These are phyloP conservation scores for Chlorella sp. DNA, from an alignment of 139 green algal genomes.

Conservation along the genomic window DNA sequence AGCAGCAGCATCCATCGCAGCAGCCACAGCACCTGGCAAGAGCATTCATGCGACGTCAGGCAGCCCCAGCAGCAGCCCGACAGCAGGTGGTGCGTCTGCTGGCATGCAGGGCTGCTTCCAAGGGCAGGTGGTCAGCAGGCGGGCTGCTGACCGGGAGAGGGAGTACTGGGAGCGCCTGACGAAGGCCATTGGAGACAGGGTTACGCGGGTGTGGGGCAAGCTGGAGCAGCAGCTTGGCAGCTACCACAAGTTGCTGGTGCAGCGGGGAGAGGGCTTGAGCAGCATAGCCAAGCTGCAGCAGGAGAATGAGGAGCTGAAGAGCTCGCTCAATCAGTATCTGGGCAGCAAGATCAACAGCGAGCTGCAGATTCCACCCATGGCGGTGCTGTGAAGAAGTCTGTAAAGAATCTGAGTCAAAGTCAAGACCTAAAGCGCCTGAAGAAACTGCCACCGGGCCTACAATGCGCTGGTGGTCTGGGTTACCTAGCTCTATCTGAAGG, in stretches of 20 bases:
- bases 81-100: too few relatives aligned
- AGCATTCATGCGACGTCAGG: too few relatives aligned
- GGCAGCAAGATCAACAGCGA: slow-evolving; percentile 59
- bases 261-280: slow-evolving; percentile 26
- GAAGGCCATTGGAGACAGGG: slow-evolving; percentile 39
- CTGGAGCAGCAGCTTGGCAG: slow-evolving; percentile 61
- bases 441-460: too few relatives aligned
- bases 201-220: slow-evolving; percentile 52
- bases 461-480: too few relatives aligned
- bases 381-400: slow-evolving; percentile 42
- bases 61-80: too few relatives aligned
- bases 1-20: too few relatives aligned
- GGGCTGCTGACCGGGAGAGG: slow-evolving; percentile 29
- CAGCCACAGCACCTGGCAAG: too few relatives aligned
- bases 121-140: too few relatives aligned
- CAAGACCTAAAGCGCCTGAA: too few relatives aligned
- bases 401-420: too few relatives aligned
- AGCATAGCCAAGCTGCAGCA: slow-evolving; percentile 53
- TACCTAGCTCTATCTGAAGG: too few relatives aligned
- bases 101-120: too few relatives aligned
- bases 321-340: slow-evolving; percentile 73
- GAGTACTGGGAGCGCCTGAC: slow-evolving; percentile 49
- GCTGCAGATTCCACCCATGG: slow-evolving; percentile 59
- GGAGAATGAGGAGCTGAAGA: slow-evolving; percentile 68
- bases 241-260: slow-evolving; percentile 59